A percentile compares a stretch with the other conserved stretches of the same genome.
Conservation (phyloP, 2,329 filamentous ascomycete species). For the Colletotrichum destructivum region DNA sequence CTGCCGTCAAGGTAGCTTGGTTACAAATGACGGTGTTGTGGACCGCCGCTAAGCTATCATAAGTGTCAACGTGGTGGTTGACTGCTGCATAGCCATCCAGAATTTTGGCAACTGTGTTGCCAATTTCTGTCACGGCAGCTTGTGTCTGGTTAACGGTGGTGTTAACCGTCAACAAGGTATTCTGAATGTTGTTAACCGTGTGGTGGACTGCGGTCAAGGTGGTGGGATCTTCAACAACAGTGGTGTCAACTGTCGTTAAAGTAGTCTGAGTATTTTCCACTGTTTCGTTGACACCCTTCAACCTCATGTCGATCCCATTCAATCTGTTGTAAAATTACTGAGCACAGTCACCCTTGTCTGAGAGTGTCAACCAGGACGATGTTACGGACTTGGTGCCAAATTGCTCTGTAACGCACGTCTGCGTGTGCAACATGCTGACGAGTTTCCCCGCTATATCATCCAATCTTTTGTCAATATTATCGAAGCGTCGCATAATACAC, state of each 20-base stretch:
- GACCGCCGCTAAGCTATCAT: no score
- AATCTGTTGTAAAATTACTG: conserved; percentile 1
- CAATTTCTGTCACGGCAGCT: neutral
- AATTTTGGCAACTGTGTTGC: neutral
- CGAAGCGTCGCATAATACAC: neutral
- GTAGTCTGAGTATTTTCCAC: no score
- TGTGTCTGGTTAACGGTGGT: neutral
- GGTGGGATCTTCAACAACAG: no score
- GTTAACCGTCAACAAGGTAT: neutral
- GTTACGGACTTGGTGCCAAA: neutral
- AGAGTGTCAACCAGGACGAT: neutral
- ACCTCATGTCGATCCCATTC: neutral
- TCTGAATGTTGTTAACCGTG: neutral
- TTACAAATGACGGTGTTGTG: no score
- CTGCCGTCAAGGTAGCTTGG: no score
- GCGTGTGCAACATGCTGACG: neutral
- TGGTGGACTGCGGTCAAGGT: neutral
- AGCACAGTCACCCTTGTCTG: neutral
- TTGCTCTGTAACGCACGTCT: neutral
- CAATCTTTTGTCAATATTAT: neutral
- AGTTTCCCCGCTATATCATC: neutral
- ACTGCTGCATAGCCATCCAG: neutral
- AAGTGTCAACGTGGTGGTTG: neutral
- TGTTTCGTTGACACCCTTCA: no score
- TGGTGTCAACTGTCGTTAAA: no score